Conservation (phyloP, 148 eudicot species). For the Suaeda aralocaspica region DNA sequence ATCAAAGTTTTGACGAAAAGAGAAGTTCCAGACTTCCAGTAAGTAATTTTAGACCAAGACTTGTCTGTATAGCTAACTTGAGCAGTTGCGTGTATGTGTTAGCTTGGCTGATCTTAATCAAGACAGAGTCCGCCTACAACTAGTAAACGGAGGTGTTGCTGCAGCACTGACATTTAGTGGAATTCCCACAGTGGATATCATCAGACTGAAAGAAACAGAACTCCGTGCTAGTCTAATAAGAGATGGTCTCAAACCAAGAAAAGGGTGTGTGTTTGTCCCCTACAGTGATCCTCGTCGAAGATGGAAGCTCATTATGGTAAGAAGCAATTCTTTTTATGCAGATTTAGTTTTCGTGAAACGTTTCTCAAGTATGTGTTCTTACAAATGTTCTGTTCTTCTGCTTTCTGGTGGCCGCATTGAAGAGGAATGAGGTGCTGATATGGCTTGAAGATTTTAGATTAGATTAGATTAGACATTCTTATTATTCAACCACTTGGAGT, state of each 20-base stretch:
- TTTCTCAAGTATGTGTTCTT: slow-evolving; percentile 1
- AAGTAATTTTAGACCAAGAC: background rate
- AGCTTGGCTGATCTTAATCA: slow-evolving; percentile 82
- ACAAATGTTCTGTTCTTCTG: background rate
- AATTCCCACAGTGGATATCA: slow-evolving; percentile 74
- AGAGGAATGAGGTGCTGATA: slow-evolving; percentile 96
- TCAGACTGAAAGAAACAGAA: slow-evolving; percentile 58
- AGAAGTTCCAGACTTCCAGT: background rate
- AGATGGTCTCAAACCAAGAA: slow-evolving; percentile 65
- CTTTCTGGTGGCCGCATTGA: slow-evolving; percentile 12
- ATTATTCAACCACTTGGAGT: background rate
- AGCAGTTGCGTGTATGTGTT: slow-evolving; percentile 10
- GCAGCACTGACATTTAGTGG: slow-evolving; percentile 88
- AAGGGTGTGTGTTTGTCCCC: slow-evolving; percentile 77
- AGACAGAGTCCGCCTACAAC: slow-evolving; percentile 56
- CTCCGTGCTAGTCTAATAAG: slow-evolving; percentile 50
- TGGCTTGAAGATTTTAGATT: slow-evolving; percentile 82
- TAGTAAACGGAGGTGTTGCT: slow-evolving; percentile 74
- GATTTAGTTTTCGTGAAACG: background rate
- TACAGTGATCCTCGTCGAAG: slow-evolving; percentile 98
- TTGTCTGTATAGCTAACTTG: slow-evolving; percentile 14
- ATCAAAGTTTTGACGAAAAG: background rate
- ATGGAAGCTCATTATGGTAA: slow-evolving; percentile 80
- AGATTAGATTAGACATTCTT: slow-evolving; percentile 39
- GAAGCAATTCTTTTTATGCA: background rate